Evolutionary conservation across 2,329 filamentous ascomycete genomes (phyloP).

Genomic region (Lachnellula willkommii): DNA sequence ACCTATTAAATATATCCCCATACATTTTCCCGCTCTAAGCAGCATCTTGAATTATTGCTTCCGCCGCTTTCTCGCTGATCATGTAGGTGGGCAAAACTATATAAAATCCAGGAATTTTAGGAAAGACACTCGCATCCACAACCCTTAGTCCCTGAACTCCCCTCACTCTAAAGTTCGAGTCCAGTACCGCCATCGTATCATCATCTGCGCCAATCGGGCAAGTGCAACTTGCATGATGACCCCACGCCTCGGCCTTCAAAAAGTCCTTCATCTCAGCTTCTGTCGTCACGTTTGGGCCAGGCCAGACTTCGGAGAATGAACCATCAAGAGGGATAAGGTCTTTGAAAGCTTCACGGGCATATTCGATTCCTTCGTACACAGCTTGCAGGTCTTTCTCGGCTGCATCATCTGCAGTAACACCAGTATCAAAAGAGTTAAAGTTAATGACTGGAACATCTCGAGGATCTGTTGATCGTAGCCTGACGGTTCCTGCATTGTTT

Average conservation of each 20-base stretch:
- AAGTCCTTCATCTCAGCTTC: constrained; percentile 43
- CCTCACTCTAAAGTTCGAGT: constrained; percentile 33
- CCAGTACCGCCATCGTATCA: constrained; percentile 38
- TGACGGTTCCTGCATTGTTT: constrained; percentile 58
- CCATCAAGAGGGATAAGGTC: constrained; percentile 38
- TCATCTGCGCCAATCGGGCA: constrained; percentile 45
- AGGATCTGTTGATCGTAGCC: constrained; percentile 55
- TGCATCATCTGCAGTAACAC: constrained; percentile 23
- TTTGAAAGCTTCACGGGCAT: constrained; percentile 32
- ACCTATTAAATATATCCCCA: too few species aligned
- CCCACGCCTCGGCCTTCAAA: constrained; percentile 46
- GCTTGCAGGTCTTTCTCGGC: constrained; percentile 18
- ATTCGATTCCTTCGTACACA: constrained; percentile 15
- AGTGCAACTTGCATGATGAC: constrained; percentile 29
- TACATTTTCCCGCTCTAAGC: background rate
- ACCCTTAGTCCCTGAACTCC: constrained; percentile 41
- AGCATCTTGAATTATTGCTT: constrained; percentile 16
- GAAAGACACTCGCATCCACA: constrained; percentile 56
- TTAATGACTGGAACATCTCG: constrained; percentile 57
- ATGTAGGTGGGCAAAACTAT: constrained; percentile 49
- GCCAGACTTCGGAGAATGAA: constrained; percentile 38
- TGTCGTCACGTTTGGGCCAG: constrained; percentile 36
- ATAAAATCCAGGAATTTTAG: constrained; percentile 47
- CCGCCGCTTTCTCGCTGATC: constrained; percentile 51
- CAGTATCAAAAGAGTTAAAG: constrained; percentile 55